Conservation (phyloP, 768 basidiomycete genomes). For the Russula abietina region DNA sequence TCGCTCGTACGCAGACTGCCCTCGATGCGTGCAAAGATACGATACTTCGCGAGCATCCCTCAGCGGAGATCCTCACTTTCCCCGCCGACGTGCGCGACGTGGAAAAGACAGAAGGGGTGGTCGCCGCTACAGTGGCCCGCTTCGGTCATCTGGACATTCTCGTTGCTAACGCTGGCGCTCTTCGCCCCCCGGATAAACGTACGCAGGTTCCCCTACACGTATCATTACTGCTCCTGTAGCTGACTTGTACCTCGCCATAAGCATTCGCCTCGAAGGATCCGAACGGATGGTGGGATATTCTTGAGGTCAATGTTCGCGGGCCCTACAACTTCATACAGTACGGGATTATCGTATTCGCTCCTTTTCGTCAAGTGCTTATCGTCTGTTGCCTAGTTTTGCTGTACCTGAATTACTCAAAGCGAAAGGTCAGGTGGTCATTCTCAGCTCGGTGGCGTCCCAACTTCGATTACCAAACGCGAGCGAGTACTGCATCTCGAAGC, state of each 20-base stretch:
- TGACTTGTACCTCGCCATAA: background rate
- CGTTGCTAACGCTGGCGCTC: background rate
- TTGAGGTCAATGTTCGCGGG: background rate
- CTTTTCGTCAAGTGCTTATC: background rate
- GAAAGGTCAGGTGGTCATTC: background rate
- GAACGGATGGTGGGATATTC: no score
- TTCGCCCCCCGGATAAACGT: background rate
- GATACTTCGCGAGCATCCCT: background rate
- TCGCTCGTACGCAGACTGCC: background rate
- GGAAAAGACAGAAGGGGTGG: background rate
- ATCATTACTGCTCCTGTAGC: background rate
- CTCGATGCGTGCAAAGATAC: background rate
- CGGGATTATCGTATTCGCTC: background rate
- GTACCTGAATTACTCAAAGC: background rate
- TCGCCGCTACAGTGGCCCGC: background rate
- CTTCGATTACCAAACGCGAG: background rate
- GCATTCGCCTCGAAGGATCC: no score
- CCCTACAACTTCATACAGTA: slow-evolving; percentile 1
- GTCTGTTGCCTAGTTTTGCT: no score
- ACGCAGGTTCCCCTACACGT: background rate
- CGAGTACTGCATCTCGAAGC: slow-evolving; percentile 4
- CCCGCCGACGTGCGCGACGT: background rate
- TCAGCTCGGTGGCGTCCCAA: background rate
- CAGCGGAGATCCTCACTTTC: background rate
- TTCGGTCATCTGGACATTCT: background rate